Conservation (phyloP, 371 early-diverging fungal species). For the Synchytrium microbalum region DNA sequence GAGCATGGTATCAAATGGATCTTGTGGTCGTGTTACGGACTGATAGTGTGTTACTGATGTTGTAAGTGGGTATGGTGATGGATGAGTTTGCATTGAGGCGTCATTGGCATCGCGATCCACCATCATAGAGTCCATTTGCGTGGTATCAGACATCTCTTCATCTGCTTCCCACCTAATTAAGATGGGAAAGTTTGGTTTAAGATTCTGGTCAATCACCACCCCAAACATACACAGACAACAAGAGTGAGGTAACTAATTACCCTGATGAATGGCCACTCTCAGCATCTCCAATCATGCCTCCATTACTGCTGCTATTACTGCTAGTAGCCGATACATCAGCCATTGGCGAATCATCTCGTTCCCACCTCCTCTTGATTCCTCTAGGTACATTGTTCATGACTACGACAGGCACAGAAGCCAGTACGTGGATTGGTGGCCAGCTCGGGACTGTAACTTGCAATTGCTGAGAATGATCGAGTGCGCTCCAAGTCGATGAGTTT, state of each 20-base stretch:
- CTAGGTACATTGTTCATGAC: neutral
- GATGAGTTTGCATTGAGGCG: neutral
- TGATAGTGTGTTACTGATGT: neutral
- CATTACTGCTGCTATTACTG: neutral
- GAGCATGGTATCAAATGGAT: neutral
- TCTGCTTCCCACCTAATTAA: neutral
- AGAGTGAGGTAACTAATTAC: too few relatives aligned
- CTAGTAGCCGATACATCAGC: neutral
- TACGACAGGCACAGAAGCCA: too few relatives aligned
- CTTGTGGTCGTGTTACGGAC: neutral
- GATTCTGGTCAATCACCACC: too few relatives aligned
- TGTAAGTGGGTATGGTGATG: neutral
- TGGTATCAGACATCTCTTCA: neutral
- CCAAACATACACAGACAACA: neutral
- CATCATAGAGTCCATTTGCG: neutral
- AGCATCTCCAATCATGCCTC: neutral
- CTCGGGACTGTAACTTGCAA: too few relatives aligned
- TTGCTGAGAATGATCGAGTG: too few relatives aligned
- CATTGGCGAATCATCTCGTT: neutral
- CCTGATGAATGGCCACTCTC: neutral
- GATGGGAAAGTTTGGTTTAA: neutral
- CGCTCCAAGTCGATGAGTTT: too few relatives aligned
- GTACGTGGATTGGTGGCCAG: too few relatives aligned
- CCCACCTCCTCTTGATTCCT: neutral
- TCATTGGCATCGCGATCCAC: neutral